Evolutionary conservation across 306 rosid genomes (phyloP), one percentile per base, ranked within the genome.

Genomic region (Quercus suber): DNA sequence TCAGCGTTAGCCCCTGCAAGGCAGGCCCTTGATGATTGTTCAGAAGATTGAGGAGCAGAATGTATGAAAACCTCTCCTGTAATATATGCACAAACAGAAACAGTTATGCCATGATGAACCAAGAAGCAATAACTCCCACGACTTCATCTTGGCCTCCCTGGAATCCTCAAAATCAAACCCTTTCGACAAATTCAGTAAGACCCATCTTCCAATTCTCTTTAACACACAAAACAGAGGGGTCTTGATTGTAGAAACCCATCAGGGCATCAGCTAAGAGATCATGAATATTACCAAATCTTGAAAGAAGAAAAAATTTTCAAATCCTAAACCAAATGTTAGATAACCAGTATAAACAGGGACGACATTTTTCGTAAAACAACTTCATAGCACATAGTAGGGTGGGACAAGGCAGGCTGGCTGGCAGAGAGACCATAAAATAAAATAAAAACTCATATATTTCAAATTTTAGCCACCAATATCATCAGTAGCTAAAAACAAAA

Each of bases 21-120:
- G 83, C 90, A 79, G 74, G 83, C 89, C 76, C 89, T 76, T 53
- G 80, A 55, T 56, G 82, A 78, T 76, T 71, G 72, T 76, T 81
- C 81, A 70, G 78, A 85, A 82, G 85, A 86, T 75, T 84, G 83
- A 72, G 87, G 78, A 79, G 89, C 87, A 86, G 86, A 86, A 79
- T 82, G 85, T 87, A 90, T 78, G 87, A 88, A 88, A 87, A 91
- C 82, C 87, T 92, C 73, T 86, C 90, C 94, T 92, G 94, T 89
- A 92, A 92, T 91, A 90, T 87, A 86, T 83, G 89, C 89, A 92
- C 89, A 87, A 89, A 86, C 89, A 92, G 87, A 92, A 82, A 87
- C 73, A 83, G 94, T 94, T 94, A 94, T 86, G 67, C 88, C 85
- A 76, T 78, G 88, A 88, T 79, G 91, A 92, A 88, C 88, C 91